phyloP scores from a whole-genome alignment of 176 grass and related monocot genomes.

The Triticum monococcum region DNA sequence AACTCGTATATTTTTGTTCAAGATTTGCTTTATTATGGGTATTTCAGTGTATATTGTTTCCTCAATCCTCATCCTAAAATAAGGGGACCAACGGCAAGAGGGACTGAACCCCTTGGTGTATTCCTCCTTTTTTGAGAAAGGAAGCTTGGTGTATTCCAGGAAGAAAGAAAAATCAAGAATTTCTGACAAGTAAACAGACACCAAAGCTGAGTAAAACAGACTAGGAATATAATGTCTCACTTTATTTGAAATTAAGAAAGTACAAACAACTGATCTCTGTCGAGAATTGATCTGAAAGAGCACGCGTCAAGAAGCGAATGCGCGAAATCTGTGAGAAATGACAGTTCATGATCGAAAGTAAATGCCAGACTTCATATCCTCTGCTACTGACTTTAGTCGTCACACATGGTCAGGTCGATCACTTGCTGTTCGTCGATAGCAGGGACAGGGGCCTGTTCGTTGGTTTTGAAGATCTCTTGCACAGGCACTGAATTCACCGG shows the following conservation, averaged over 20 bases:
- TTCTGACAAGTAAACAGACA: not conserved
- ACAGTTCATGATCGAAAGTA: conserved; percentile 5
- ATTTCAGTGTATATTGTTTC: too few species aligned
- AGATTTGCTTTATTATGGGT: too few species aligned
- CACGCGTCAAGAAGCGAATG: not conserved
- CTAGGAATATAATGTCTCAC: not conserved
- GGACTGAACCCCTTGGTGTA: too few species aligned
- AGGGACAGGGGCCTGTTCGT: conserved; percentile 26
- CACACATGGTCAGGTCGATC: conserved; percentile 35
- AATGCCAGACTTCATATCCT: conserved; percentile 1
- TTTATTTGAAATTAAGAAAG: not conserved
- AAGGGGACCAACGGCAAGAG: too few species aligned
- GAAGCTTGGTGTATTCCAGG: too few species aligned
- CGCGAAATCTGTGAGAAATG: not conserved
- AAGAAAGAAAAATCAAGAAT: too few species aligned
- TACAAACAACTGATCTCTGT: not conserved
- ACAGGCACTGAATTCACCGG: conserved; percentile 37
- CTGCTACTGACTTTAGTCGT: conserved; percentile 18
- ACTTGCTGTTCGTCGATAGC: not conserved
- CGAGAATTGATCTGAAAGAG: not conserved
- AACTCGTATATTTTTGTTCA: too few species aligned
- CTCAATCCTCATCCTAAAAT: too few species aligned
- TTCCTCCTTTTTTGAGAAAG: too few species aligned
- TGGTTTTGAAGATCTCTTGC: conserved; percentile 36
- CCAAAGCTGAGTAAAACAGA: not conserved